Evolutionary conservation across 257 asterid species (phyloP), one percentile per base, ranked within the genome.

Genomic region (Capsicum chinense): DNA sequence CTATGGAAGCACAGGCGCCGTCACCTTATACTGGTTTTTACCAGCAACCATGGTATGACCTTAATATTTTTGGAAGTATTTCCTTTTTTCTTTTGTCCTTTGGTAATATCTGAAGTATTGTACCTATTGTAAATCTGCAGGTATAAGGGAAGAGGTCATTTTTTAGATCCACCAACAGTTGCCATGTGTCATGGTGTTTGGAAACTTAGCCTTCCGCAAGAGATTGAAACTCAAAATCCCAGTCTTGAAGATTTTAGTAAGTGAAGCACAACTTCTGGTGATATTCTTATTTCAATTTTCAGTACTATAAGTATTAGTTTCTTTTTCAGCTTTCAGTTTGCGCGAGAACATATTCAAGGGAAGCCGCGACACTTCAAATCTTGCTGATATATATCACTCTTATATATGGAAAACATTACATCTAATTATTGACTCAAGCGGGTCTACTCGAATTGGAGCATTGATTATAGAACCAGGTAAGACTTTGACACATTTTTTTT

Each of bases 1-100:
- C 99, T 82, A 97, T 97, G 99, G 99, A 97, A 91, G 99, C 99
- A 37, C 98, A 97, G 86, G 98, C 99, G 68, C 97, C 99, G 82
- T 97, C 99, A 21, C 92, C 97, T 56, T 97, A 92, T 85, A 97
- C 99, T 87, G 99, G 97, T 83, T 84, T 95, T 86, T 97, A 92
- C 88, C 99, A 97, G 94, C 99, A 97, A 89, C 98, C 99, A 84
- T 97, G 99, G 99, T 96, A 94, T 52, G 87, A 4, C 42, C 63
- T 33, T 26, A 26, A 26, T 26, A 26, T 26, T 26, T 26, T 26
- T 26, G 33, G 1, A 26, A 26, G 33, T 26, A 26, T 26, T 26
- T 26, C 33, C 33, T 26, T 26, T 26, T 26, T 26, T 26, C 33
- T 26, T 26, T 26, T 26, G 33, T 26, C 33, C 33, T 26, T 26